Percentiles rank a stretch among this genome's conserved stretches.
Evolutionary conservation across 768 basidiomycete genomes (phyloP).

Genomic region (Boletus sensibilis): DNA sequence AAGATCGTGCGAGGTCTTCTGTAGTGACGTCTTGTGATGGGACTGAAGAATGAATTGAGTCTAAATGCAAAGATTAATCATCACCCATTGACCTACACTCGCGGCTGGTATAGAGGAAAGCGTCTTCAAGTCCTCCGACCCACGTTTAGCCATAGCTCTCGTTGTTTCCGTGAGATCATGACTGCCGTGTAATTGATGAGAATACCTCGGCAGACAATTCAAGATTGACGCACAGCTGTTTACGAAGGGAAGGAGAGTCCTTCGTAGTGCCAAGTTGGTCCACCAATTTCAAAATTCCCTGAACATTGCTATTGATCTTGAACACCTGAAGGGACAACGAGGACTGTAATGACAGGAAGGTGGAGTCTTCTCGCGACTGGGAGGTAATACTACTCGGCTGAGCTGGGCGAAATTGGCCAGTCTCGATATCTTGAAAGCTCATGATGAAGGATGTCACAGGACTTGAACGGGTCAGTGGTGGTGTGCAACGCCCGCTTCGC

Average conservation of each 20-base stretch:
- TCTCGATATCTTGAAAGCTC: conserved; percentile 54
- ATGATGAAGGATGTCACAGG: conserved; percentile 24
- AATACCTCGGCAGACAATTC: neutral
- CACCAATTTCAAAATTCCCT: conserved; percentile 93
- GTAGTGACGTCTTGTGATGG: conserved; percentile 76
- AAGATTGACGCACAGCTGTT: conserved; percentile 66
- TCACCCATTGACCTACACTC: conserved; percentile 44
- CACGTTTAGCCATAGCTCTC: conserved; percentile 90
- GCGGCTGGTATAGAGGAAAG: conserved; percentile 65
- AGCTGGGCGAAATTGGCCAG: conserved; percentile 37
- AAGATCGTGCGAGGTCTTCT: conserved; percentile 93
- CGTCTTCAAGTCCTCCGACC: conserved; percentile 90
- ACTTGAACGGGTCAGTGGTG: neutral
- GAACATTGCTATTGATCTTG: conserved; percentile 98
- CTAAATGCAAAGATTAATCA: neutral
- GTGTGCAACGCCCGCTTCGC: no score
- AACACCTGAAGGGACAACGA: conserved; percentile 91
- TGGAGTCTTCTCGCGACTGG: conserved; percentile 60
- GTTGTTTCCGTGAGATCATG: conserved; percentile 95
- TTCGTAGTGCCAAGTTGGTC: conserved; percentile 86
- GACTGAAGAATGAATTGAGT: conserved; percentile 45
- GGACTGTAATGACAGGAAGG: conserved; percentile 73
- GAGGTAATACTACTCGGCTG: conserved; percentile 29
- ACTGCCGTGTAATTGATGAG: conserved; percentile 40
- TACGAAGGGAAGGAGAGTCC: conserved; percentile 78